Base-by-base conservation (phyloP, 1,139 yeast genomes). In the Candida sanyaensis region DNA sequence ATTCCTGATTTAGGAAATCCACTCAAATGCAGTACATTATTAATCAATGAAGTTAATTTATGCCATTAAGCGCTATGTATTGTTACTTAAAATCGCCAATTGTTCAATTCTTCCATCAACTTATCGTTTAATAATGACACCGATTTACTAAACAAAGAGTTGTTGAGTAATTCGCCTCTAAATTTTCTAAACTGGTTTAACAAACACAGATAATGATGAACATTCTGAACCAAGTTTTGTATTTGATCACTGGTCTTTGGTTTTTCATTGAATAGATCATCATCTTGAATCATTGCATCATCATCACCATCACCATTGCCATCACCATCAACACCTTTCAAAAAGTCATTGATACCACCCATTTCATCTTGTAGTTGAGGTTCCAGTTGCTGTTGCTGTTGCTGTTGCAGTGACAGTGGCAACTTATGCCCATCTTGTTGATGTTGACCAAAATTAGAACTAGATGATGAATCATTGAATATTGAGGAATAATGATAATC, bases 401-500 rank as follows among this genome's bases (percentile, higher is more conserved):
- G 21, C 21, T 2, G 21, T 17, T 17, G 21, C 3, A 17, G 21
- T 17, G 2, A 3, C 3, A 17, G 21, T 17, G 21, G 21, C 21
- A 17, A 17, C 3, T 26, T 26, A 3, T 26, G 28, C 3, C 23
- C 23, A 17, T 17, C 21, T 17, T 17, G 21, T 12, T 33, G 41
- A 9, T 13, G 33, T 6, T 29, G 27, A 10, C 23, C 33, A 12
- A 30, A 39, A 17, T 34, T 8, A 2, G 32, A 27, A n/a, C 9
- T 28, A 3, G 27, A 21, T 2, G 42, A 39, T n/a, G 46, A 45
- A 39, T 52, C 58, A 21, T 55, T 51, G 37, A 56, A 57, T 12
- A 56, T 55, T 5, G 55, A 49, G 2, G 58, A 53, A 39, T 50
- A 57, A 42, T 57, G 58, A 37, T 42, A 33, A 30, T 57, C 60